Percentiles rank a stretch among this genome's conserved stretches.
Conservation (phyloP, 2,329 filamentous ascomycete species). For the Incumbomyces lentus region DNA sequence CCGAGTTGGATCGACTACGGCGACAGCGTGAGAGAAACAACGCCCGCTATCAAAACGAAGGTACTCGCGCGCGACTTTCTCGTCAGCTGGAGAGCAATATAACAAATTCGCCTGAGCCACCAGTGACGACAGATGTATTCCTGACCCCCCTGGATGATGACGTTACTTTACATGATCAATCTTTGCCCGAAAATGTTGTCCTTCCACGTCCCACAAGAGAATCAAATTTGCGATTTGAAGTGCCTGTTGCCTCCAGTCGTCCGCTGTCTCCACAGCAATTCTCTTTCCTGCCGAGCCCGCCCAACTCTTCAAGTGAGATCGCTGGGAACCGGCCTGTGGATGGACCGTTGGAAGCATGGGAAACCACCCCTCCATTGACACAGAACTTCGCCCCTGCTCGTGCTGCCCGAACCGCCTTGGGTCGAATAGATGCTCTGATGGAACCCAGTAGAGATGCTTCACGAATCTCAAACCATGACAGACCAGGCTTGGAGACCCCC, state of each 20-base stretch:
- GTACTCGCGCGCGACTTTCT: constrained; percentile 2
- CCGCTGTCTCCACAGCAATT: constrained; percentile 1
- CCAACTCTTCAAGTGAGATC: constrained; percentile 22
- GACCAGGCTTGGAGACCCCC: constrained; percentile 11
- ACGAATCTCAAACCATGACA: constrained; percentile 1
- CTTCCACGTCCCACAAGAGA: constrained; percentile 29
- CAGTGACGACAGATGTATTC: not conserved
- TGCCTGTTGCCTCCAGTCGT: constrained; percentile 8
- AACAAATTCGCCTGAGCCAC: not conserved
- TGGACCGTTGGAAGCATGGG: constrained; percentile 15
- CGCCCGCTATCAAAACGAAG: constrained; percentile 7
- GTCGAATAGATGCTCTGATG: not conserved
- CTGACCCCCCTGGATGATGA: not conserved
- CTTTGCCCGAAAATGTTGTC: constrained; percentile 26
- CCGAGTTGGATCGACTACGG: constrained; percentile 13
- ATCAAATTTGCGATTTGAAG: constrained; percentile 25
- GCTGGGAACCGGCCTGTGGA: constrained; percentile 13
- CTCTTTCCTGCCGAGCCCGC: constrained; percentile 19
- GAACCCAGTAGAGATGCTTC: constrained; percentile 3
- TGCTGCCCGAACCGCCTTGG: constrained; percentile 1
- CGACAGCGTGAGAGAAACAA: constrained; percentile 9
- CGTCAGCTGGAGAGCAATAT: not conserved
- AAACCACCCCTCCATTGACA: constrained; percentile 25
- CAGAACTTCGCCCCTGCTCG: constrained; percentile 36
- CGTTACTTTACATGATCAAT: constrained; percentile 27